These are phyloP conservation scores for Paraleonurus japonicus DNA, from an alignment of 257 asterid genomes.

Conservation along the genomic window DNA sequence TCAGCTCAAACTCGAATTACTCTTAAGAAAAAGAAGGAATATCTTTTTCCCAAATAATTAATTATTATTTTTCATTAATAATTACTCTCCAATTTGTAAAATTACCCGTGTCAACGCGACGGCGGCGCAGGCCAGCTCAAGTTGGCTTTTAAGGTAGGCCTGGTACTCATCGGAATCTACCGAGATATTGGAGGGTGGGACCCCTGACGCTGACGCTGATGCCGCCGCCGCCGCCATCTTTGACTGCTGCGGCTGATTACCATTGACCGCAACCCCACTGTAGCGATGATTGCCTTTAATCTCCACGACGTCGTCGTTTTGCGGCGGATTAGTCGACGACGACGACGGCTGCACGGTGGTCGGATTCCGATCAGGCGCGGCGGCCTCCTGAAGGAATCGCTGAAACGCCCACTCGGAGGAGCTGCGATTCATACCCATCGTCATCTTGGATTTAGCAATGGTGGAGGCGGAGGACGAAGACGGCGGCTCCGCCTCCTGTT, in stretches of 20 bases:
- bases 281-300: constrained; percentile 21
- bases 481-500: constrained; percentile 19
- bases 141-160: constrained; percentile 69
- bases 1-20: constrained; percentile 20
- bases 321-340: constrained; percentile 14
- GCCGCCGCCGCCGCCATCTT: constrained; percentile 31
- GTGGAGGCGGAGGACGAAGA: constrained; percentile 37
- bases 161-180: constrained; percentile 67
- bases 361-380: constrained; percentile 38
- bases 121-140: constrained; percentile 92
- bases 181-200: constrained; percentile 39
- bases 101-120: constrained; percentile 78
- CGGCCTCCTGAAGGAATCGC: constrained; percentile 71
- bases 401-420: constrained; percentile 88
- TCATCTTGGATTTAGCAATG: constrained; percentile 32
- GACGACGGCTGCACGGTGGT: constrained; percentile 27
- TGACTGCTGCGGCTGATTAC: constrained; percentile 13
- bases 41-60: neutral
- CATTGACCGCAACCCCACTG: neutral
- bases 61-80: neutral
- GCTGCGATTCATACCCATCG: constrained; percentile 69
- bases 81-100: neutral
- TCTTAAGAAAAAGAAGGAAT: neutral
- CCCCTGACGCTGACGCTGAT: too few species aligned
- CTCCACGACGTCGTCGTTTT: constrained; percentile 35